These are phyloP conservation scores for Leptographium procerum DNA, from an alignment of 2,329 filamentous ascomycete genomes.

Conservation along the genomic window DNA sequence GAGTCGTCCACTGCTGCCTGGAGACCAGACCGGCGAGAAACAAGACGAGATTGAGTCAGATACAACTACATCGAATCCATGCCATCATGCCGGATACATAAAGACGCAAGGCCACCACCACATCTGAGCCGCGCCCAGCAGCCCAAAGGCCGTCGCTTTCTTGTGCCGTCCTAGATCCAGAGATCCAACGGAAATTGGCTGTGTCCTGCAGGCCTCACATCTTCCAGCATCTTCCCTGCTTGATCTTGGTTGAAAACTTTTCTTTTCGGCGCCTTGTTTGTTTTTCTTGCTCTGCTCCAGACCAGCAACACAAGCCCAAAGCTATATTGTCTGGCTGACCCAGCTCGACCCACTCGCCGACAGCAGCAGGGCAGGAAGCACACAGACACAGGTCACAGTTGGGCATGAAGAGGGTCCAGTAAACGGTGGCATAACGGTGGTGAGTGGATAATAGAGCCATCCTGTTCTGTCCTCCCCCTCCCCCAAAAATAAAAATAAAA, in stretches of 20 bases:
- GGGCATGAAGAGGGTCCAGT: conserved; percentile 2
- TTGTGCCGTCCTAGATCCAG: neutral
- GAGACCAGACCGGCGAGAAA: neutral
- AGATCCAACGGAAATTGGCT: too few relatives aligned
- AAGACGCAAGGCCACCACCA: neutral
- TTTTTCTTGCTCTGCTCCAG: neutral
- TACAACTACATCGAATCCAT: neutral
- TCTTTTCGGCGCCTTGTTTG: too few relatives aligned
- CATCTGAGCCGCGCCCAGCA: neutral
- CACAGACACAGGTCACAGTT: neutral
- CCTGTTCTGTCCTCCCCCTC: neutral
- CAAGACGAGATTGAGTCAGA: neutral
- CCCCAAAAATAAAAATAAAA: too few relatives aligned
- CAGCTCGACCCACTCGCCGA: neutral
- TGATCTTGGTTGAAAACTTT: too few relatives aligned
- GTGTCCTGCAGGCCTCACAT: neutral
- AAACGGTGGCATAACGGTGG: neutral
- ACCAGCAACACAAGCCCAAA: neutral
- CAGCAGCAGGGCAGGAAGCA: neutral
- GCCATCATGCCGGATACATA: neutral
- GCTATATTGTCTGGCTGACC: neutral
- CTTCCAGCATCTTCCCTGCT: neutral
- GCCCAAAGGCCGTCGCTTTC: neutral
- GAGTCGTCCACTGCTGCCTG: neutral
- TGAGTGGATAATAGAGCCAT: neutral